phyloP scores from a whole-genome alignment of 768 basidiomycete genomes.

The Suillus sp. region DNA sequence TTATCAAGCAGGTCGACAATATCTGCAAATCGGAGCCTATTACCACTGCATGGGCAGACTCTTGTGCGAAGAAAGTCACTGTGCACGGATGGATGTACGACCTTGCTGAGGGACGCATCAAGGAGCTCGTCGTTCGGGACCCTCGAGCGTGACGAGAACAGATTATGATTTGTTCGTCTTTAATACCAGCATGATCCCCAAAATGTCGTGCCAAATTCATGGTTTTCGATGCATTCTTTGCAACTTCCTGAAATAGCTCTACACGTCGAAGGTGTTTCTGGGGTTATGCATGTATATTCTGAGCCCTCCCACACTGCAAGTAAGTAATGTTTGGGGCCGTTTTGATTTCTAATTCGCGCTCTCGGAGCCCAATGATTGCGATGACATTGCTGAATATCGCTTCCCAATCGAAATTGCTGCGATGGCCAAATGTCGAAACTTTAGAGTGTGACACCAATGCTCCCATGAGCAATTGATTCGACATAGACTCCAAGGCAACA shows the following conservation, averaged over 20 bases:
- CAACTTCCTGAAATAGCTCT: background rate
- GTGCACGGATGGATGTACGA: conserved; percentile 82
- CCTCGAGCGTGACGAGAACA: background rate
- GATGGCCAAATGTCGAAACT: background rate
- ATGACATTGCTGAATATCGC: background rate
- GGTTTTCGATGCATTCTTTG: background rate
- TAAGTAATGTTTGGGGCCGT: background rate
- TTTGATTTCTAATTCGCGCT: background rate
- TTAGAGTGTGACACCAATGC: background rate
- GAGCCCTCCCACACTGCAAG: background rate
- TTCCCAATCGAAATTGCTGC: background rate
- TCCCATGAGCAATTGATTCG: background rate
- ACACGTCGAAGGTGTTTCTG: background rate
- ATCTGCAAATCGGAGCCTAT: conserved; percentile 51
- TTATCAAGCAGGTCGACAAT: conserved; percentile 56
- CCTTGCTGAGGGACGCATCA: conserved; percentile 56
- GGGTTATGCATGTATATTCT: background rate
- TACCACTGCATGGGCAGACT: conserved; percentile 42
- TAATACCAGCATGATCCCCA: background rate
- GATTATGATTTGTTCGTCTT: background rate
- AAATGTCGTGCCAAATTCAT: background rate
- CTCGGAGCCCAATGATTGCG: background rate
- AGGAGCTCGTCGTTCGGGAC: conserved; percentile 44
- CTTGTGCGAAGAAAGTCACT: conserved; percentile 42
- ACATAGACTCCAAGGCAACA: background rate